Evolutionary conservation across 1,284 basidiomycete species (phyloP).

Genomic region (Paramarasmius palmivorus): DNA sequence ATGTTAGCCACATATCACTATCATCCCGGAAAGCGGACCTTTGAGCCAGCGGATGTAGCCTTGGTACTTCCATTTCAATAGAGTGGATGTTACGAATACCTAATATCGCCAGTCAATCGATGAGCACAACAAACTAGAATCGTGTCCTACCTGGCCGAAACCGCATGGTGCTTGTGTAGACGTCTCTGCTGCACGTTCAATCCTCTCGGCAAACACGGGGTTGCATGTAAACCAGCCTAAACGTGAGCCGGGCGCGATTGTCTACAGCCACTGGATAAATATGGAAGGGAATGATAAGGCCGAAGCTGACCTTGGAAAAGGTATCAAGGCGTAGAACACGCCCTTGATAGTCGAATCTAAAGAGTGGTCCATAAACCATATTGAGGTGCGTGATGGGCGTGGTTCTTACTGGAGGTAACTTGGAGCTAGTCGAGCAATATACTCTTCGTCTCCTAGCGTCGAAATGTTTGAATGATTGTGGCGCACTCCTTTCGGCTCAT

Average conservation of each 20-base stretch:
- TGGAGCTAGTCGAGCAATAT: conserved; percentile 58
- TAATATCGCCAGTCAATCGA: conserved; percentile 15
- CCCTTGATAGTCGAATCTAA: conserved; percentile 71
- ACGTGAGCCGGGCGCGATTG: conserved; percentile 75
- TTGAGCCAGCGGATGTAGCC: conserved; percentile 81
- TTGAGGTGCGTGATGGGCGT: neutral
- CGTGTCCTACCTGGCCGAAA: conserved; percentile 54
- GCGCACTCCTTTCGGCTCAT: conserved; percentile 47
- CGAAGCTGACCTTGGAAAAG: conserved; percentile 68
- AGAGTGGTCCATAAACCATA: neutral
- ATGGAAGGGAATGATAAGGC: neutral
- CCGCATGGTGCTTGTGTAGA: conserved; percentile 75
- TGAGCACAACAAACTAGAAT: neutral
- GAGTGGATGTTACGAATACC: conserved; percentile 64
- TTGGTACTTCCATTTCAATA: conserved; percentile 66
- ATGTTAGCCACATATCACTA: neutral
- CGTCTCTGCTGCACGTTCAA: conserved; percentile 76
- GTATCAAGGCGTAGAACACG: conserved; percentile 80
- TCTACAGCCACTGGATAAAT: conserved; percentile 36
- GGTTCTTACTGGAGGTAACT: conserved; percentile 61
- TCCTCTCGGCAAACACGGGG: conserved; percentile 68
- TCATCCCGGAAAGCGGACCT: conserved; percentile 23
- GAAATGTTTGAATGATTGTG: conserved; percentile 14
- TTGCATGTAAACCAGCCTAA: conserved; percentile 82
- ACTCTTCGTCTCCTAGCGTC: conserved; percentile 39